These are phyloP conservation scores for Chaetomium fimeti DNA, from an alignment of 495 filamentous ascomycete species.

Conservation along the genomic window DNA sequence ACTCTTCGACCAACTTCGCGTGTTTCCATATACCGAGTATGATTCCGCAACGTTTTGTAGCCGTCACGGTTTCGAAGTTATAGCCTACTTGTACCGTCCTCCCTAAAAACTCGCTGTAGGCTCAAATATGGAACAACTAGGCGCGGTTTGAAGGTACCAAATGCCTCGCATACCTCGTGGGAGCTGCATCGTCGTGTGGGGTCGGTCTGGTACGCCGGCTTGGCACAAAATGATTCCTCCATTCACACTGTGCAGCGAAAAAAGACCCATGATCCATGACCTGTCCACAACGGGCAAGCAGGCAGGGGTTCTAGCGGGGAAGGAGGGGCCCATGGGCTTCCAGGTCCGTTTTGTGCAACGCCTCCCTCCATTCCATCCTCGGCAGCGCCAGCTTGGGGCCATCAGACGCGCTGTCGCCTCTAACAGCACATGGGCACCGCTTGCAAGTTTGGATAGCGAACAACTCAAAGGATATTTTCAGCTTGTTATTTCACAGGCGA, in stretches of 20 bases:
- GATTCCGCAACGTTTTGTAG: no score
- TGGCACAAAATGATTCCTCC: not conserved
- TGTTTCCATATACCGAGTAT: no score
- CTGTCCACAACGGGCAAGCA: constrained; percentile 6
- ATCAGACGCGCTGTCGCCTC: not conserved
- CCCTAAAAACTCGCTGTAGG: no score
- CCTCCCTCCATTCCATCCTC: not conserved
- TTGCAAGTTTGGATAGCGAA: not conserved
- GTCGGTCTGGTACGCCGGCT: no score
- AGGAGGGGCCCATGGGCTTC: constrained; percentile 13
- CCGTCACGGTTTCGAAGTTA: no score
- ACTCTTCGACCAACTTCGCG: no score
- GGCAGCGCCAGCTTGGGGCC: no score
- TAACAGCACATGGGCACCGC: not conserved
- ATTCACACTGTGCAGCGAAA: not conserved
- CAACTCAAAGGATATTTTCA: not conserved
- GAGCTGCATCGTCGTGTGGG: no score
- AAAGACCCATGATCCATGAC: constrained; percentile 19
- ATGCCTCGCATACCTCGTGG: no score
- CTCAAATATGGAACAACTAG: no score
- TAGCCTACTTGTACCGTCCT: no score
- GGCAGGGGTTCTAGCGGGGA: constrained; percentile 22
- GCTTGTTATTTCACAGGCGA: not conserved
- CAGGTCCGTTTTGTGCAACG: not conserved
- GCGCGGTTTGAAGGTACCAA: no score